Percentiles rank a stretch among this genome's conserved stretches.
Conservation (phyloP, 1,284 basidiomycete genomes). For the Coniophora puteana region DNA sequence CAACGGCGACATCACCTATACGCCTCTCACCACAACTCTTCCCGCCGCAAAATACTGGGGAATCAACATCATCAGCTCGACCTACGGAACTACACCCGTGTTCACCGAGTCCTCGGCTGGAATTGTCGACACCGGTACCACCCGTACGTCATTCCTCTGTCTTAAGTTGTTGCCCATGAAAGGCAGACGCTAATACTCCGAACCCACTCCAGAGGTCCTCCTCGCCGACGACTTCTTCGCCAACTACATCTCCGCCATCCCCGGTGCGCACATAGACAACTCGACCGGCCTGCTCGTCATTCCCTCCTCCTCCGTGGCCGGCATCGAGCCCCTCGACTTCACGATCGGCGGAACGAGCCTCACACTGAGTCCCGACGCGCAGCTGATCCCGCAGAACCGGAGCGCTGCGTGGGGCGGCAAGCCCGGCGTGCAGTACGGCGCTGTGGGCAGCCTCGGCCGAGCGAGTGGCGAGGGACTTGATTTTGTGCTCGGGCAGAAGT, state of each 20-base stretch:
- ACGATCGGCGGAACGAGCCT: no score
- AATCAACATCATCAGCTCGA: slow-evolving; percentile 43
- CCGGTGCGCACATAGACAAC: slow-evolving; percentile 1
- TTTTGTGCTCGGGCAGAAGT: slow-evolving; percentile 1
- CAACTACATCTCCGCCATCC: slow-evolving; percentile 1
- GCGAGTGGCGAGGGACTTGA: neutral
- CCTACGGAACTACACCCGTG: slow-evolving; percentile 36
- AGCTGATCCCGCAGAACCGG: no score
- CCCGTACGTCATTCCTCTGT: no score
- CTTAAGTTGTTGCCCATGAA: no score
- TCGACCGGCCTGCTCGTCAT: no score
- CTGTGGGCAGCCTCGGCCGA: neutral
- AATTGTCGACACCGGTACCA: slow-evolving; percentile 54
- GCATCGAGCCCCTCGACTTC: no score
- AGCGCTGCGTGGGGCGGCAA: no score
- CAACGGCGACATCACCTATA: slow-evolving; percentile 41
- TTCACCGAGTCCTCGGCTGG: slow-evolving; percentile 36
- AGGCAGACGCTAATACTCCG: neutral
- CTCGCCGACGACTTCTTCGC: slow-evolving; percentile 1
- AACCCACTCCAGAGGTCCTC: neutral
- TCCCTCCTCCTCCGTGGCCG: no score
- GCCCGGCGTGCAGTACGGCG: neutral
- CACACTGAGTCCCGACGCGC: no score
- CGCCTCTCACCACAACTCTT: slow-evolving; percentile 43
- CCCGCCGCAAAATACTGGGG: slow-evolving; percentile 48